Percentiles rank a stretch among this genome's conserved stretches.
phyloP scores from a whole-genome alignment of 106 monocot species.

The Allium sativum region DNA sequence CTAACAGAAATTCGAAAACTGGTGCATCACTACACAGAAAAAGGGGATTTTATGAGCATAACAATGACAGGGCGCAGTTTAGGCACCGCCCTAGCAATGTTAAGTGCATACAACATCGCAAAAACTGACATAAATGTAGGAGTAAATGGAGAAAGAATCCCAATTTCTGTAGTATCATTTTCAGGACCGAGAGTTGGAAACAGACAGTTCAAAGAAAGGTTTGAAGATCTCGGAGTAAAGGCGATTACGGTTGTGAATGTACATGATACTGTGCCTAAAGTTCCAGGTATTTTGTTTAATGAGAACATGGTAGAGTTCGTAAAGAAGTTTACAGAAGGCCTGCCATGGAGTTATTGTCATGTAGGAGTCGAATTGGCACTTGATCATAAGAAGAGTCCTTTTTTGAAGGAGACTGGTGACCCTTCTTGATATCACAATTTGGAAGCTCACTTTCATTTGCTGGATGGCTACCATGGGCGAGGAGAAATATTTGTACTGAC shows the following conservation, averaged over 20 bases:
- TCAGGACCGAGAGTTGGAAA: no score
- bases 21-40: no score
- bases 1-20: no score
- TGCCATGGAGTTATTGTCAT: no score
- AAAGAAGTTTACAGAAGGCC: conserved; percentile 16
- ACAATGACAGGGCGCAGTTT: conserved; percentile 74
- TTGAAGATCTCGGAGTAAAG: conserved; percentile 41
- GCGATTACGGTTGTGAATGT: no score
- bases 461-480: conserved; percentile 76
- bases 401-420: no score
- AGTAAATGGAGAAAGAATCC: conserved; percentile 3
- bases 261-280: no score
- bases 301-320: conserved; percentile 24
- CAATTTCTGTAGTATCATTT: conserved; percentile 42
- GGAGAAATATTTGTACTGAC: conserved; percentile 35
- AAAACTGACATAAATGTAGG: conserved; percentile 22
- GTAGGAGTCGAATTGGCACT: no score
- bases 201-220: conserved; percentile 64
- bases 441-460: conserved; percentile 70
- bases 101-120: conserved; percentile 71
- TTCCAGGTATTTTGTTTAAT: no score
- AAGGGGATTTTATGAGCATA: conserved; percentile 54
- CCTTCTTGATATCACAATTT: no score
- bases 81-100: conserved; percentile 69
- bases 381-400: no score